These are phyloP conservation scores for Dipteronia sinensis DNA, from an alignment of 345 rosid species.

Conservation along the genomic window DNA sequence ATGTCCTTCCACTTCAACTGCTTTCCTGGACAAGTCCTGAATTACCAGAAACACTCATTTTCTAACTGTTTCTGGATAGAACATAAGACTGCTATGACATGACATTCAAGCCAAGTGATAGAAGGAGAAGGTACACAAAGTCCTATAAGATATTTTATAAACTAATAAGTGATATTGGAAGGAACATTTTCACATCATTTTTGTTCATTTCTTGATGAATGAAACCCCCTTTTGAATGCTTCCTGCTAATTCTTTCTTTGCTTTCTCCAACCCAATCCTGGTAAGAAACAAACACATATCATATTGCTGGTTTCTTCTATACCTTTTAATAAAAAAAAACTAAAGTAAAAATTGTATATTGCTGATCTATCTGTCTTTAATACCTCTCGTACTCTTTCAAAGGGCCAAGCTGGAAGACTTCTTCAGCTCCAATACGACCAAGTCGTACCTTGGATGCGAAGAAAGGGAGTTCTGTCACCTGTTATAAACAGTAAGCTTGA, in stretches of 20 bases:
- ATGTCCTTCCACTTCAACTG: background rate
- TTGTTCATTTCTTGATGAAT: slow-evolving; percentile 56
- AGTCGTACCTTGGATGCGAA: slow-evolving; percentile 79
- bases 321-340: background rate
- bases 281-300: slow-evolving; percentile 1
- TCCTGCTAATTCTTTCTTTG: slow-evolving; percentile 66
- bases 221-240: slow-evolving; percentile 79
- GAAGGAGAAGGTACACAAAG: background rate
- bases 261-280: slow-evolving; percentile 75
- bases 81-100: background rate
- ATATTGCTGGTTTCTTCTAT: background rate
- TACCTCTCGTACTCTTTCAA: slow-evolving; percentile 76
- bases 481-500: background rate
- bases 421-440: slow-evolving; percentile 71
- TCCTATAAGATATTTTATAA: background rate
- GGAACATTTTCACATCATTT: slow-evolving; percentile 12
- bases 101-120: background rate
- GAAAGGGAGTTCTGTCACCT: slow-evolving; percentile 85
- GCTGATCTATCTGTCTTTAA: background rate
- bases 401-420: slow-evolving; percentile 68
- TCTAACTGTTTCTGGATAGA: background rate
- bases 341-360: background rate
- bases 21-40: background rate
- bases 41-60: background rate
- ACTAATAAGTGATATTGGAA: background rate